phyloP scores from a whole-genome alignment of 306 rosid genomes.

The Vicia sativa region DNA sequence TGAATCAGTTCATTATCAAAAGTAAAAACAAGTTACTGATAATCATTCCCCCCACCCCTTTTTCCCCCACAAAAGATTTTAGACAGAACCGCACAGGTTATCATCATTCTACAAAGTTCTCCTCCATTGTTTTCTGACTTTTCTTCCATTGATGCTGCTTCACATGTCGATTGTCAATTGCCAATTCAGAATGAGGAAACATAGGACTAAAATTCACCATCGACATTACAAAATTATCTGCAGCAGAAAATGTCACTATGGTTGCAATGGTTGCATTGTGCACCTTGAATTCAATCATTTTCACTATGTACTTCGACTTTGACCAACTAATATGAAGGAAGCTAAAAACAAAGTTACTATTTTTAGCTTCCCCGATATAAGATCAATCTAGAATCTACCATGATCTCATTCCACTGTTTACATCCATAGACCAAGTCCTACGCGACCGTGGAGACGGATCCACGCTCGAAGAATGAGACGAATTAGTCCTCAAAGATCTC shows the following conservation, averaged over 20 bases:
- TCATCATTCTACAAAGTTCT: background rate
- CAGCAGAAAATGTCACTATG: background rate
- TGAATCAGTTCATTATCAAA: conserved; percentile 43
- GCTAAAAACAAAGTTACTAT: conserved; percentile 29
- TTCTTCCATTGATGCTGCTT: conserved; percentile 19
- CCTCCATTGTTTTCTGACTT: conserved; percentile 6
- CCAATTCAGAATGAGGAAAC: conserved; percentile 24
- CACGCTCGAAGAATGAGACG: conserved; percentile 33
- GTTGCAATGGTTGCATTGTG: conserved; percentile 23
- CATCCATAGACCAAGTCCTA: conserved; percentile 86
- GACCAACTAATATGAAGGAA: conserved; percentile 24
- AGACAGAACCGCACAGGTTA: conserved; percentile 13
- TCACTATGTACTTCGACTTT: conserved; percentile 39
- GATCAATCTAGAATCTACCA: conserved; percentile 39
- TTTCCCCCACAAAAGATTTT: conserved; percentile 20
- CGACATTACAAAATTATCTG: background rate
- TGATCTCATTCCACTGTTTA: conserved; percentile 56
- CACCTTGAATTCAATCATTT: conserved; percentile 9
- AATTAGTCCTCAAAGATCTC: conserved; percentile 30
- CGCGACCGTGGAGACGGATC: conserved; percentile 44
- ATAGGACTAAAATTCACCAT: conserved; percentile 3
- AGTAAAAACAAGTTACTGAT: conserved; percentile 26
- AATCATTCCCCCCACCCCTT: conserved; percentile 18
- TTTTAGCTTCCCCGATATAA: background rate
- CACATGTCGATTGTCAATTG: conserved; percentile 4